Base-by-base conservation (phyloP, 805 yeast species). In the Lipomyces chichibuensis region DNA sequence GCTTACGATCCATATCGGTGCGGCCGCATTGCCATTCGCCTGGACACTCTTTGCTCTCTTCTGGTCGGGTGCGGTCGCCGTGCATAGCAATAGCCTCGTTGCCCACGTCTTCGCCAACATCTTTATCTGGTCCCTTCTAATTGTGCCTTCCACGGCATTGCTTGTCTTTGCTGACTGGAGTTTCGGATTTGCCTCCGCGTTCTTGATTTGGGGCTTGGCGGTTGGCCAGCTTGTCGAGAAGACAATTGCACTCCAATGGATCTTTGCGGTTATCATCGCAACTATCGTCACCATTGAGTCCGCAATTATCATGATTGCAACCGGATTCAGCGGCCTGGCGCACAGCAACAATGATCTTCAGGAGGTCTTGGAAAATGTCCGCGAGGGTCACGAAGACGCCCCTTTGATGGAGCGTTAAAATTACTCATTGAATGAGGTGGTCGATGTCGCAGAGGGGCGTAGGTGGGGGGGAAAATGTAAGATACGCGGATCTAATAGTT, bases 31-130 rank as follows among this genome's bases (percentile, higher is more conserved):
- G 73, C 96, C 97, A 14, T 77, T 89, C 64, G 82, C 89, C 39
- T 91, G 96, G 96, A 78, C 88, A 49, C 75, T 89, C 66, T 89
- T 87, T 74, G 88, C 87, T 29, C 75, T 91, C 51, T 89, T 90
- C 81, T 91, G 96, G 96, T 89, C 89, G 75, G 96, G 96, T 57
- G 92, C 96, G 1, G 88, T 88, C 35, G 76, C 88, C 75, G 84
- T 88, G 79, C 89, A 88, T 67, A 84, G 89, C 13, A 84, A 84
- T 64, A 69, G 70, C 67, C 76, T 88, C n/a, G 78, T 67, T n/a
- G 87, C 91, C 17, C 83, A 96, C 66, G 78, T 91, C 60, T 68
- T 90, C 27, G 91, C 94, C 62, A 90, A 91, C 76, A 76, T 90
- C 43, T 81, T 89, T 70, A 85, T 91, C 74, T 91, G 96, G 96